Evolutionary conservation across 108 stramenopile genomes (phyloP), one percentile per base, ranked within the genome.

Genomic region (Fragilaria crotonensis): DNA sequence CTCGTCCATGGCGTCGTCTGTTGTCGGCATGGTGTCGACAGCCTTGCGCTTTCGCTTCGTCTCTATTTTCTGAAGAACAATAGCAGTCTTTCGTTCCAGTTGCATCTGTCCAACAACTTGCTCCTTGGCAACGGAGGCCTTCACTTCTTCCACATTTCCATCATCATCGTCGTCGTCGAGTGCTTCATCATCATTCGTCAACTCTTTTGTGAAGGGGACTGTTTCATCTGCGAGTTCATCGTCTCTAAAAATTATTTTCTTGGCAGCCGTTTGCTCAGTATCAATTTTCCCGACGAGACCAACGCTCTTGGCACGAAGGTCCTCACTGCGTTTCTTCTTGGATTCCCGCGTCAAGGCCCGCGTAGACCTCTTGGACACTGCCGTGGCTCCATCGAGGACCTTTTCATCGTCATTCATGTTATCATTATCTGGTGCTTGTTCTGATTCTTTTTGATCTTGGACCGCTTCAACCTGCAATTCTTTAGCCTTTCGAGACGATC

Each of bases 1-100:
- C 5, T 74, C 73, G 58, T 74, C 73, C 22, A 74, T 41, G 14
- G 4, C 54, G 23, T 36, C 54, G 7, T 11, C 36, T 41, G 36
- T 11, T 11, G 14, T 41, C 7, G 36, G 7, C 14, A 11, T 7
- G 11, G 7, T 41, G 11, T 7, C 7, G 36, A 7, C 14, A 11
- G 36, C 7, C 36, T 41, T 41, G 11, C 36, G 36, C 2, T 56
- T 32, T 3, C 54, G 54, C 31, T 56, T 56, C 32, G 19, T 33
- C 18, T 31, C 54, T 23, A 26, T 21, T 29, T 33, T 56, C 23
- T 19, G 19, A n/a, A 32, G n/a, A 22, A 11, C 31, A 14, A 32
- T 36, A 33, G 32, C 54, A 11, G 33, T 33, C 33, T 56, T 31
- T 14, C 54, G 30, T 31, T 56, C 54, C 2, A 21, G 1, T 21